phyloP scores from a whole-genome alignment of 345 rosid genomes.

The Draba incana region DNA sequence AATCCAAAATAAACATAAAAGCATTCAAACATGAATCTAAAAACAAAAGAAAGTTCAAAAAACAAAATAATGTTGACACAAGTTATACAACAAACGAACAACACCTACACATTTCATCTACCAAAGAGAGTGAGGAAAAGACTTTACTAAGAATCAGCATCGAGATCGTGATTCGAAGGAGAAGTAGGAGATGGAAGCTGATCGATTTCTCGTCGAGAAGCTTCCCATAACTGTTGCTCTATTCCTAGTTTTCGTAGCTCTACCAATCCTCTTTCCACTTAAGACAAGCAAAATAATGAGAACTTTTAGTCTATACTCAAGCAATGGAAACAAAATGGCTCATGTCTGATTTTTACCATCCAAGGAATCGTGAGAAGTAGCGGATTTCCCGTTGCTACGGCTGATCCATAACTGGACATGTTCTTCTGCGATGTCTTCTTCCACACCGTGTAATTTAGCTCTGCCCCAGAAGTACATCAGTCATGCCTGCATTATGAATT shows the following conservation, averaged over 20 bases:
- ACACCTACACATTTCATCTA: too few species aligned
- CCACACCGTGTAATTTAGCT: slow-evolving; percentile 69
- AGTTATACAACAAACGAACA: too few species aligned
- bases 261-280: slow-evolving; percentile 80
- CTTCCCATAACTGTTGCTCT: slow-evolving; percentile 93
- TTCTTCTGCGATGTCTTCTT: slow-evolving; percentile 86
- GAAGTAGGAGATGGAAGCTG: slow-evolving; percentile 42
- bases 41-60: too few species aligned
- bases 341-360: slow-evolving; percentile 59
- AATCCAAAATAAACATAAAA: too few species aligned
- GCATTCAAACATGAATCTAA: too few species aligned
- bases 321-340: background rate
- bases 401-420: slow-evolving; percentile 75
- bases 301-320: background rate
- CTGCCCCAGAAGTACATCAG: slow-evolving; percentile 86
- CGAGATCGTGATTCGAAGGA: slow-evolving; percentile 37
- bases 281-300: background rate
- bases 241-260: slow-evolving; percentile 87
- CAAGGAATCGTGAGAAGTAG: slow-evolving; percentile 74
- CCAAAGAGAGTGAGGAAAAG: background rate
- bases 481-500: slow-evolving; percentile 65
- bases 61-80: too few species aligned
- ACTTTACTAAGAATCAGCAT: slow-evolving; percentile 39
- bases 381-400: slow-evolving; percentile 53
- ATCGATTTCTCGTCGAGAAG: slow-evolving; percentile 75